These are phyloP conservation scores for Papilionanthe hybrid DNA, from an alignment of 116 monocot species.

Conservation along the genomic window DNA sequence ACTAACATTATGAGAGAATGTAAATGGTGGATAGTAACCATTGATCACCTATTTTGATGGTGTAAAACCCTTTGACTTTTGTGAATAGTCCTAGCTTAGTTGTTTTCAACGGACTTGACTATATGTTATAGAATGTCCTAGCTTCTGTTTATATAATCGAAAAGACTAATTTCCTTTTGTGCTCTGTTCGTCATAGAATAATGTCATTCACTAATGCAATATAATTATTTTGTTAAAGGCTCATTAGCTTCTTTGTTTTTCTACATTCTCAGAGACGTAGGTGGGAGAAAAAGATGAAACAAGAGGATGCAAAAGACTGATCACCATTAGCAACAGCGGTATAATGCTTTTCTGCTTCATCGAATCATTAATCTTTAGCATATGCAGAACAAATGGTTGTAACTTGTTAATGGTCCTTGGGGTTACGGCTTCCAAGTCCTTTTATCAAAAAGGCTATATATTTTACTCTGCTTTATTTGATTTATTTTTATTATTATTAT, in stretches of 20 bases:
- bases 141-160: too few species aligned
- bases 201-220: background rate
- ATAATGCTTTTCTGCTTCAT: background rate
- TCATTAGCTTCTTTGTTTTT: slow-evolving; percentile 2
- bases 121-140: too few species aligned
- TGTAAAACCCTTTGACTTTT: too few species aligned
- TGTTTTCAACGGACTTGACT: too few species aligned
- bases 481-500: background rate
- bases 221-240: too few species aligned
- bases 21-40: too few species aligned
- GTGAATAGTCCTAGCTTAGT: too few species aligned
- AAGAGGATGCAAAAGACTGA: slow-evolving; percentile 32
- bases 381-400: background rate
- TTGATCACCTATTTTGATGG: too few species aligned
- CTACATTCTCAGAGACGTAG: slow-evolving; percentile 35
- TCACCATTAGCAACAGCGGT: background rate
- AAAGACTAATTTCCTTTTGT: background rate
- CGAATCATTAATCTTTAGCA: background rate
- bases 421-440: background rate
- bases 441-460: background rate
- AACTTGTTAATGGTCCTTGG: background rate
- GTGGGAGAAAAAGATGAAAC: slow-evolving; percentile 70
- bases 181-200: background rate
- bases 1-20: background rate
- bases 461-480: background rate